Base-by-base conservation (phyloP, 2,329 filamentous ascomycete genomes). In the Penicillium expansum region DNA sequence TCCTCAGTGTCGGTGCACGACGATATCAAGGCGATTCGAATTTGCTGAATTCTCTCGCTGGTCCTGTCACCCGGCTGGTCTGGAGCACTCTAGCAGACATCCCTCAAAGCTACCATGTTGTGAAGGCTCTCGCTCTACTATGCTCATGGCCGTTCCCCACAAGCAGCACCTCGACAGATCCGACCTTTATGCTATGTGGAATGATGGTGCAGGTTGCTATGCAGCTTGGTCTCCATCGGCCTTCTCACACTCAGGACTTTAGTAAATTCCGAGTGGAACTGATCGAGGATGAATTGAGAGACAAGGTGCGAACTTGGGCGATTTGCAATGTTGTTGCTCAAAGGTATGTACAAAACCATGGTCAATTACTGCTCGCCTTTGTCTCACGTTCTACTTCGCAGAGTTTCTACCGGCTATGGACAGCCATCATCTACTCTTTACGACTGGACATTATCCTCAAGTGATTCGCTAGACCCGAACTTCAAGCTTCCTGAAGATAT, bases 171-270 rank as follows among this genome's bases (percentile, higher is more conserved):
- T 85, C 83, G 7, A 82, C 81, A 6, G 85, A 88, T 62, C 83
- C 85, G 2, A 87, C 85, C 3, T 87, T 86, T 67, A 86, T 86
- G 79, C 76, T 86, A 13, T 83, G 82, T 58, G 85, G 85, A 44
- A 77, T 85, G 69, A 87, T 87, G 85, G 83, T 87, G 74, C 84
- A 87, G 67, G 79, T 87, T 43, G 83, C 85, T n/a, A 84, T 86
- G 79, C 84, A 87, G 65, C 83, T 86, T 58, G 85, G 85, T 41
- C 74, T 88, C 22, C 85, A 88, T 67, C 79, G 85, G 30, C 85
- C 85, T 2, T 85, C 83, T 0, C 84, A 87, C 67, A 81, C 84
- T 3, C 83, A 87, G 59, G 79, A 81, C 63, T 81, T 81, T 57
- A 78, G 74, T 62, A 80, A 80, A 52, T 80, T 80, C 58, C 72